A percentile compares a stretch with the other conserved stretches of the same genome.
phyloP scores from a whole-genome alignment of 2,329 filamentous ascomycete species.

The Cladosporium sp. region DNA sequence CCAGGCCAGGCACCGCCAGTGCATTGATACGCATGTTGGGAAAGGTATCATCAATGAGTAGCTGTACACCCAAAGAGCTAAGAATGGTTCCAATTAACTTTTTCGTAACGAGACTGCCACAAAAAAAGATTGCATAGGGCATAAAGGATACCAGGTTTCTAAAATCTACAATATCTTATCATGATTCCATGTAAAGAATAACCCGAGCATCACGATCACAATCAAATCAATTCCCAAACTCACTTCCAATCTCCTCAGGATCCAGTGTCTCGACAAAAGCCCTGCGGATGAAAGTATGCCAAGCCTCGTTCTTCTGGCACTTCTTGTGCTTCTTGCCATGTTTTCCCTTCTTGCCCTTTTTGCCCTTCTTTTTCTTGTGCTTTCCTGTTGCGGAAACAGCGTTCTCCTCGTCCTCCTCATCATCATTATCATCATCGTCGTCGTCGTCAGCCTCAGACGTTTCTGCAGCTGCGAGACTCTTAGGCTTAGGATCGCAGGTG shows the following conservation, averaged over 20 bases:
- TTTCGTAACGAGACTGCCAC: too few species aligned
- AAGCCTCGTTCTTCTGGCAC: slow-evolving; percentile 59
- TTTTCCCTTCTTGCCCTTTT: slow-evolving; percentile 31
- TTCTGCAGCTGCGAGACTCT: slow-evolving; percentile 23
- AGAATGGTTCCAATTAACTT: too few species aligned
- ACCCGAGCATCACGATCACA: background rate
- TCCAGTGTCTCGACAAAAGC: slow-evolving; percentile 75
- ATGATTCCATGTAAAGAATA: too few species aligned
- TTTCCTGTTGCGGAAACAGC: too few species aligned
- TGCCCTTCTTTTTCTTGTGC: slow-evolving; percentile 27
- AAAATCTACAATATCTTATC: too few species aligned
- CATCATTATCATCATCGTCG: slow-evolving; percentile 26
- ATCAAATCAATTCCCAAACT: slow-evolving; percentile 26
- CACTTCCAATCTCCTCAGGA: slow-evolving; percentile 57
- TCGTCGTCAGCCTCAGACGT: slow-evolving; percentile 28
- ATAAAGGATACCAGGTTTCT: too few species aligned
- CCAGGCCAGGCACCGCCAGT: too few species aligned
- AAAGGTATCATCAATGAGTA: too few species aligned
- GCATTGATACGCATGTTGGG: too few species aligned
- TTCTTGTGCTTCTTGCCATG: slow-evolving; percentile 43
- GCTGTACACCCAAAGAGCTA: too few species aligned
- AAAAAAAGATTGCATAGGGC: too few species aligned
- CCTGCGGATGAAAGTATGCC: slow-evolving; percentile 71
- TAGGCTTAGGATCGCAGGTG: slow-evolving; percentile 38
- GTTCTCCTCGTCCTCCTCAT: slow-evolving; percentile 25